These are phyloP conservation scores for Citrullus colocynthis DNA, from an alignment of 306 rosid genomes.

Conservation along the genomic window DNA sequence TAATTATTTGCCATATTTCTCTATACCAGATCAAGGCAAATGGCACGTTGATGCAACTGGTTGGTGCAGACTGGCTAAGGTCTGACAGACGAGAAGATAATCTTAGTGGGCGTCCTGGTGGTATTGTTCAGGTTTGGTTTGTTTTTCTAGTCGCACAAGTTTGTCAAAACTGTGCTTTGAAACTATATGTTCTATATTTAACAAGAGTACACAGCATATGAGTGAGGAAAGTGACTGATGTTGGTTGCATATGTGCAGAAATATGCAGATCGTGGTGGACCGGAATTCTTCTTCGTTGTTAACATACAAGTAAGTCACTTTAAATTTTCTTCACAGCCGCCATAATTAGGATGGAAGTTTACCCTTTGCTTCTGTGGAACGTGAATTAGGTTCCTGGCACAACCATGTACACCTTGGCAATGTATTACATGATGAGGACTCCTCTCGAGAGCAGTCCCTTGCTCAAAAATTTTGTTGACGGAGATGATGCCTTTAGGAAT, in stretches of 20 bases:
- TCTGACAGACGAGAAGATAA: slow-evolving; percentile 55
- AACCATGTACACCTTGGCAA: slow-evolving; percentile 45
- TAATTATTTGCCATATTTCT: not conserved
- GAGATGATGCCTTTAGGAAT: slow-evolving; percentile 77
- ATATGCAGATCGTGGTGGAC: slow-evolving; percentile 49
- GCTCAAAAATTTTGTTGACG: slow-evolving; percentile 56
- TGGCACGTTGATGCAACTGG: slow-evolving; percentile 55
- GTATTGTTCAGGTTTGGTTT: slow-evolving; percentile 63
- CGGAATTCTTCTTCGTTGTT: slow-evolving; percentile 71
- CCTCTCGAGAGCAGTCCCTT: slow-evolving; percentile 62
- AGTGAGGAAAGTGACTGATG: not conserved
- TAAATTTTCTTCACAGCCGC: not conserved
- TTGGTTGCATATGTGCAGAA: slow-evolving; percentile 24
- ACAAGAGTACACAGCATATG: not conserved
- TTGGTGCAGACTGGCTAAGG: slow-evolving; percentile 76
- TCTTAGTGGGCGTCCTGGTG: slow-evolving; percentile 48
- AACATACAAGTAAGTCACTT: slow-evolving; percentile 58
- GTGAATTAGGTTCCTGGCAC: slow-evolving; percentile 50
- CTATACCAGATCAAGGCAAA: slow-evolving; percentile 51
- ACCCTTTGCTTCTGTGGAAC: not conserved
- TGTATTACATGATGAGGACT: slow-evolving; percentile 63
- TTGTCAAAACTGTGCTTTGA: not conserved
- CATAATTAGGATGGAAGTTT: not conserved
- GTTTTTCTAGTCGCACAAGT: not conserved
- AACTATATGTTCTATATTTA: not conserved